phyloP scores from a whole-genome alignment of 768 basidiomycete genomes.

The Leccinum longicurvipes region DNA sequence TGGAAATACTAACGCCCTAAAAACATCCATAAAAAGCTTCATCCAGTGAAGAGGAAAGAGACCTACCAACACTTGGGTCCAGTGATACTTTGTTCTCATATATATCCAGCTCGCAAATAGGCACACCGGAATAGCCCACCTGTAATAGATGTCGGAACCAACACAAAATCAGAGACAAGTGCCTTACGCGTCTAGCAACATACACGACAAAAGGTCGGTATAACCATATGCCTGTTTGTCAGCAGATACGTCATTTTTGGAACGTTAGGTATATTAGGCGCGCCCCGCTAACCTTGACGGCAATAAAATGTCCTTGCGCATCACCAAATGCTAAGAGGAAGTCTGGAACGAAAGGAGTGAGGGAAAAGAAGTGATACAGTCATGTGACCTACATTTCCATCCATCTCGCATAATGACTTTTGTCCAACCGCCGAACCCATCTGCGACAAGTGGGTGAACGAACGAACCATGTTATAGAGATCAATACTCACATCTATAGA shows the following conservation, averaged over 20 bases:
- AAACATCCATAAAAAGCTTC: neutral
- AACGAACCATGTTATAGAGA: neutral
- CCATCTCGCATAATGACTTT: conserved; percentile 73
- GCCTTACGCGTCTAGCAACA: conserved; percentile 82
- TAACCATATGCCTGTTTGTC: conserved; percentile 67
- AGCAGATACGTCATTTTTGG: neutral
- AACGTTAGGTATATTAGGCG: neutral
- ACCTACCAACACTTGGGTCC: conserved; percentile 74
- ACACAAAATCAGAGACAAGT: neutral
- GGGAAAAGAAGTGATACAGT: neutral
- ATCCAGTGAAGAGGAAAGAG: neutral
- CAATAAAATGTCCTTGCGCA: conserved; percentile 83
- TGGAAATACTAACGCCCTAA: conserved; percentile 69
- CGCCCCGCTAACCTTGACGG: conserved; percentile 55
- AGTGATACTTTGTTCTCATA: conserved; percentile 74
- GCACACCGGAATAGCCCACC: conserved; percentile 88
- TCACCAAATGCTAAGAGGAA: conserved; percentile 76
- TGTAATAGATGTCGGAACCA: conserved; percentile 24
- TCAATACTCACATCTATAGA: conserved; percentile 66
- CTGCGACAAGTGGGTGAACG: conserved; percentile 35
- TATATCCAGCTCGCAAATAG: conserved; percentile 77
- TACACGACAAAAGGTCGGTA: conserved; percentile 83
- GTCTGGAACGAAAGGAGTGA: conserved; percentile 42
- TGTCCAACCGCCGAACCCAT: conserved; percentile 77
- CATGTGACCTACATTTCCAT: conserved; percentile 70